These are phyloP conservation scores for Mycena olivaceomarginata DNA, from an alignment of 768 basidiomycete species.

Conservation along the genomic window DNA sequence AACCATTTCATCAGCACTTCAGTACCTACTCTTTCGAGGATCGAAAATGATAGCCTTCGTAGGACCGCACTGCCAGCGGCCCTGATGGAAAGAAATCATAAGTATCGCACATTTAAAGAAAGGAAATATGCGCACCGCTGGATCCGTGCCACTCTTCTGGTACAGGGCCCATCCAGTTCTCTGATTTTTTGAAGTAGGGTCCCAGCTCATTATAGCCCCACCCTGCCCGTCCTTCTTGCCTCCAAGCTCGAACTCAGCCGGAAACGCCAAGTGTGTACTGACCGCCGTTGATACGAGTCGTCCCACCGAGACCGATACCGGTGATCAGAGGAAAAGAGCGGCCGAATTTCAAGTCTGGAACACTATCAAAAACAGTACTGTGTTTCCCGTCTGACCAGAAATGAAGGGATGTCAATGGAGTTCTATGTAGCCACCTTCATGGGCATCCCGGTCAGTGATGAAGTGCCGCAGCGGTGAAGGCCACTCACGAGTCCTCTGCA, in stretches of 20 bases:
- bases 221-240: constrained; percentile 50
- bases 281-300: constrained; percentile 52
- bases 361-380: constrained; percentile 41
- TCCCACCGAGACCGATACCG: constrained; percentile 54
- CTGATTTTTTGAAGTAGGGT: constrained; percentile 58
- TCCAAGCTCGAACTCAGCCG: constrained; percentile 53
- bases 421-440: constrained; percentile 49
- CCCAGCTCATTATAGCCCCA: constrained; percentile 59
- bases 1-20: neutral
- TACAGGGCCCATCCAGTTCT: constrained; percentile 41
- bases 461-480: neutral
- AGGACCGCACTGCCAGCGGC: constrained; percentile 17
- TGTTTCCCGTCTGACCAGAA: constrained; percentile 48
- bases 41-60: constrained; percentile 10
- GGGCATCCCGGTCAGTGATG: neutral
- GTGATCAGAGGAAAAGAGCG: constrained; percentile 43
- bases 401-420: constrained; percentile 56
- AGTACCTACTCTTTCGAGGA: constrained; percentile 3
- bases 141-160: constrained; percentile 33
- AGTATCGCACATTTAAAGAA: neutral
- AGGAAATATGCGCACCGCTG: neutral
- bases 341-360: constrained; percentile 27
- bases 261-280: constrained; percentile 49
- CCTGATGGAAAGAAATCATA: neutral
- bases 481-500: constrained; percentile 43